These are phyloP conservation scores for apple (Malus domestica) DNA, from an alignment of 306 rosid genomes.

Conservation along the genomic window DNA sequence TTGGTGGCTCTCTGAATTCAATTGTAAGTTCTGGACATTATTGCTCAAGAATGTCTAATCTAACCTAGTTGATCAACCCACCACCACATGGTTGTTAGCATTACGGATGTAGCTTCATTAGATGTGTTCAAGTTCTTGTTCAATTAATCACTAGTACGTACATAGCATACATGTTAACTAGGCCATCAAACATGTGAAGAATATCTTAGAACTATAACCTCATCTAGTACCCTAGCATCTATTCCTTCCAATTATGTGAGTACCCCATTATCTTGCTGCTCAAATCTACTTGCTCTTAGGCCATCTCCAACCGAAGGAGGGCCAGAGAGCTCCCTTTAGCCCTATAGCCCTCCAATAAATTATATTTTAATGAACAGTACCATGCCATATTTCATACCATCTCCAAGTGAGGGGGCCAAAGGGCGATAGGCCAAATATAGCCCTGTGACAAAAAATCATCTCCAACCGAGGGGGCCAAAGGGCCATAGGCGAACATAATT, in stretches of 20 bases:
- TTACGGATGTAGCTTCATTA: constrained; percentile 7
- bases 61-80: neutral
- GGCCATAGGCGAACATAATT: too few relatives aligned
- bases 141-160: neutral
- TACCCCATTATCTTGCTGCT: too few relatives aligned
- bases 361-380: too few relatives aligned
- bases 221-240: neutral
- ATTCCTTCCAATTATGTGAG: neutral
- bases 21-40: constrained; percentile 40
- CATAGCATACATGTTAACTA: constrained; percentile 1
- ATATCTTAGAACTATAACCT: neutral
- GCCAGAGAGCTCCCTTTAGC: too few relatives aligned
- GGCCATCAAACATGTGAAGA: neutral
- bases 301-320: too few relatives aligned
- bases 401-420: too few relatives aligned
- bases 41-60: neutral
- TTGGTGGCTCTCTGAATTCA: constrained; percentile 38
- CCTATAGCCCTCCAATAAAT: too few relatives aligned
- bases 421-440: too few relatives aligned
- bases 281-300: neutral
- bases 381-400: too few relatives aligned
- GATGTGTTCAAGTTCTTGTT: neutral
- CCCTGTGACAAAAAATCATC: too few relatives aligned
- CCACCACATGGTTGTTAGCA: constrained; percentile 1
- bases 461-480: too few relatives aligned